Base-by-base conservation (phyloP, 495 filamentous ascomycete species). In the Aspergillus nidulans region DNA sequence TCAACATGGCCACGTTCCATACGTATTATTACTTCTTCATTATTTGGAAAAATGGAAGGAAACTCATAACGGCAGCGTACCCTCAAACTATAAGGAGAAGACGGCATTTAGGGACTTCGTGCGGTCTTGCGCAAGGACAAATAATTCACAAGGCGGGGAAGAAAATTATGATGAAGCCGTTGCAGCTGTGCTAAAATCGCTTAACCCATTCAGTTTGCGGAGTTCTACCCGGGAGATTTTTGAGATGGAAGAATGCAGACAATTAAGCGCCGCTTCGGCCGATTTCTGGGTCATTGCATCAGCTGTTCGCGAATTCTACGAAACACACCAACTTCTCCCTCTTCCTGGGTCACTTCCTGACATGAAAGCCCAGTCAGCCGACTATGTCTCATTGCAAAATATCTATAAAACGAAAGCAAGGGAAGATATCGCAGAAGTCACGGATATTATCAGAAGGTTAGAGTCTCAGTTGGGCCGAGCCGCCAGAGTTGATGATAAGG, bases 111-210 rank as follows among this genome's bases (percentile, higher is more conserved):
- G 85, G 39, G 78, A 83, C 12, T 67, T 89, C 12, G 84, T 97
- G 0, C 72, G 79, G 49, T 72, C 73, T 6, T 81, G 82, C 12
- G 81, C 87, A 52, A 81, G 94, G 61, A 88, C 77, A 38, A 73
- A 85, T 60, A 92, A 83, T 59, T 68, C 91, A 26, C 92, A 96
- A 72, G 92, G 90, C 30, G 89, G 87, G 56, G 94, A 97, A 67
- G 94, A 98, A 76, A 99, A 99, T 67, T 99, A 88, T 67, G 91
- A 97, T 36, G 94, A 99, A 70, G 94, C 94, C 15, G 84, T 82
- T 21, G 85, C 81, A 10, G 92, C 92, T 4, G 91, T 97, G 1
- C 68, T 97, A 53, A 97, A 95, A 71, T 86, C 85, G 10, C 73
- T 97, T 20, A 81, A 84, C 30, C 76, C 78, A 25, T 83, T 85